These are phyloP conservation scores for Luvunga scandens DNA, from an alignment of 345 rosid genomes.

Conservation along the genomic window DNA sequence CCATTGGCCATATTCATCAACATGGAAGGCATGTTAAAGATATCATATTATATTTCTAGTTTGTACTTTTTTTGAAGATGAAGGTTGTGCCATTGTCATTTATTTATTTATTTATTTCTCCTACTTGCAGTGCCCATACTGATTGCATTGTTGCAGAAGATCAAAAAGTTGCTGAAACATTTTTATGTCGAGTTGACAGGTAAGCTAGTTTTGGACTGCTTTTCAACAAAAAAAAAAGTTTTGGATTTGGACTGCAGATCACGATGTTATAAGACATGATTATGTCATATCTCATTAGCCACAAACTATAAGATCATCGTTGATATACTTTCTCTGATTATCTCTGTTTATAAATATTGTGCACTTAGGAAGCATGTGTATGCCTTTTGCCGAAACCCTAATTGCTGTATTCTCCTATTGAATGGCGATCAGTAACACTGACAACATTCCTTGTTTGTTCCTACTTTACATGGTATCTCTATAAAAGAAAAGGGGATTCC, in stretches of 20 bases:
- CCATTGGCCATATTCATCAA: conserved; percentile 83
- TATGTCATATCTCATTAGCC: background rate
- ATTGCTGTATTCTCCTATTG: background rate
- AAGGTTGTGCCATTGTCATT: background rate
- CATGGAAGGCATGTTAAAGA: conserved; percentile 74
- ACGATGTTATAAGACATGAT: background rate
- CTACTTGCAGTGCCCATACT: conserved; percentile 46
- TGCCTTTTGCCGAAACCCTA: background rate
- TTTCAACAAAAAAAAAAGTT: too few species aligned
- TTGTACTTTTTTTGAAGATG: background rate
- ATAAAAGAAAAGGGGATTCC: background rate
- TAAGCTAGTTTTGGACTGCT: conserved; percentile 9
- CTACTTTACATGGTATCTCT: background rate
- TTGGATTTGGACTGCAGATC: background rate
- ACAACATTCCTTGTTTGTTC: background rate
- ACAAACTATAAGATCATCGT: background rate
- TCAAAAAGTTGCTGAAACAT: conserved; percentile 39
- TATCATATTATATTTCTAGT: background rate
- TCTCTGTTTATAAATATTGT: background rate
- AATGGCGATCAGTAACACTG: background rate
- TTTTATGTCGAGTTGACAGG: conserved; percentile 52
- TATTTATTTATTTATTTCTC: background rate
- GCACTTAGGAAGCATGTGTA: background rate
- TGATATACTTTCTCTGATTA: background rate
- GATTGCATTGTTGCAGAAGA: conserved; percentile 53